Conservation (phyloP, 2,329 filamentous ascomycete species). For the Talaromyces rugulosus region DNA sequence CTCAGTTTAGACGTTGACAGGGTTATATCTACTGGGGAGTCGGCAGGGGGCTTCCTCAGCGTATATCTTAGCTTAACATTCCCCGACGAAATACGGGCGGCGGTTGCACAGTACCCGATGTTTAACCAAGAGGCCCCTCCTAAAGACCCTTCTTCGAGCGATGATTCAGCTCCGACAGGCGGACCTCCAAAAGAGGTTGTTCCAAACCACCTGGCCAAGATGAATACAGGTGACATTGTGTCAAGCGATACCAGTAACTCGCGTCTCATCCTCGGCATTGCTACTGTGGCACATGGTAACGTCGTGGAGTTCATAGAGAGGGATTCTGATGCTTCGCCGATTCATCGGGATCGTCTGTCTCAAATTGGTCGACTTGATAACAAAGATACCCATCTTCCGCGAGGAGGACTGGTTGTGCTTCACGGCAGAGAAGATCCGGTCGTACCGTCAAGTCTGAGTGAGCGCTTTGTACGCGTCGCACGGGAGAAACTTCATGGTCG, state of each 20-base stretch:
- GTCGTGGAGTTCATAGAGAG: slow-evolving; percentile 16
- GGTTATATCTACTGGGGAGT: slow-evolving; percentile 25
- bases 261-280: slow-evolving; percentile 16
- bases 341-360: slow-evolving; percentile 17
- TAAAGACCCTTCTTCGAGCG: slow-evolving; percentile 15
- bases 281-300: slow-evolving; percentile 15
- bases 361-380: slow-evolving; percentile 28
- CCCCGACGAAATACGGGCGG: slow-evolving; percentile 25
- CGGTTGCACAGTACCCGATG: slow-evolving; percentile 28
- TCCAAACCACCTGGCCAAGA: neutral
- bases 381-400: slow-evolving; percentile 21
- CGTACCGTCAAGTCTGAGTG: slow-evolving; percentile 24
- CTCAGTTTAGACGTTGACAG: slow-evolving; percentile 21
- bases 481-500: slow-evolving; percentile 20
- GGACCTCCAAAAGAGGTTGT: neutral
- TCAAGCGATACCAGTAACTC: slow-evolving; percentile 15
- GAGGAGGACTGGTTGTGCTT: slow-evolving; percentile 28
- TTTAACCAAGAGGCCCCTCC: slow-evolving; percentile 20
- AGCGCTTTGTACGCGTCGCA: slow-evolving; percentile 24
- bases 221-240: slow-evolving; percentile 8
- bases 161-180: slow-evolving; percentile 1
- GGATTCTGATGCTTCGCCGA: slow-evolving; percentile 3
- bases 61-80: slow-evolving; percentile 23
- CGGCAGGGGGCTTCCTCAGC: slow-evolving; percentile 28
- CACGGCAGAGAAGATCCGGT: slow-evolving; percentile 31